These are phyloP conservation scores for Chytriomyces sp. DNA, from an alignment of 192 early-diverging fungal genomes.

Conservation along the genomic window DNA sequence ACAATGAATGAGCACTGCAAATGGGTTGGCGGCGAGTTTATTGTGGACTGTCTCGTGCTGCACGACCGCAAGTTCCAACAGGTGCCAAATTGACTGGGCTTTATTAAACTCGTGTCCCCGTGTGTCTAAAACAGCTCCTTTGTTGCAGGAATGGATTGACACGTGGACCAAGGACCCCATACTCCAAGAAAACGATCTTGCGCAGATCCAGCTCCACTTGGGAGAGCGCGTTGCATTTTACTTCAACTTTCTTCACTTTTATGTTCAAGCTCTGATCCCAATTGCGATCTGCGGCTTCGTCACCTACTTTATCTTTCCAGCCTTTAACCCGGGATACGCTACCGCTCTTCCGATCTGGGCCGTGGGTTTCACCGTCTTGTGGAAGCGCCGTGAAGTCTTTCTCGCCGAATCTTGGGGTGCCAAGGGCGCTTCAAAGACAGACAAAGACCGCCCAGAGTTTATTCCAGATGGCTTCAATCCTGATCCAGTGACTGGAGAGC, in stretches of 20 bases:
- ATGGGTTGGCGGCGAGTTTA: slow-evolving; percentile 4
- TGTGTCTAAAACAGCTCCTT: too few relatives aligned
- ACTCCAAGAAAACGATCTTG: background rate
- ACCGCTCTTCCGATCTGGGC: slow-evolving; percentile 59
- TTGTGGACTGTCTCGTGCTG: background rate
- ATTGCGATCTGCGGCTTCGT: slow-evolving; percentile 71
- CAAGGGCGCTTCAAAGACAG: slow-evolving; percentile 61
- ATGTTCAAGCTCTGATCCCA: slow-evolving; percentile 72
- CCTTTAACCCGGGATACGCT: slow-evolving; percentile 71
- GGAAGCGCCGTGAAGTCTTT: slow-evolving; percentile 77
- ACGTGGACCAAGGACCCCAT: background rate
- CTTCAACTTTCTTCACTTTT: slow-evolving; percentile 92
- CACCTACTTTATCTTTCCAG: slow-evolving; percentile 55
- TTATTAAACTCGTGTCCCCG: too few relatives aligned
- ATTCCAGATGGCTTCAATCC: slow-evolving; percentile 57
- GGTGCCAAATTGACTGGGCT: background rate
- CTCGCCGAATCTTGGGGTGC: slow-evolving; percentile 82
- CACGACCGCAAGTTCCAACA: slow-evolving; percentile 1
- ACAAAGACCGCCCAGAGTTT: slow-evolving; percentile 66
- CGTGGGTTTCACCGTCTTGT: slow-evolving; percentile 75
- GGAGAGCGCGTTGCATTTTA: slow-evolving; percentile 92
- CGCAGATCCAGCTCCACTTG: slow-evolving; percentile 35
- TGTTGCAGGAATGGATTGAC: background rate
- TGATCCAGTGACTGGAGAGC: slow-evolving; percentile 79
- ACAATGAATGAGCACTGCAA: background rate